Conservation (phyloP, 2,329 filamentous ascomycete genomes). For the Cordyceps militaris region DNA sequence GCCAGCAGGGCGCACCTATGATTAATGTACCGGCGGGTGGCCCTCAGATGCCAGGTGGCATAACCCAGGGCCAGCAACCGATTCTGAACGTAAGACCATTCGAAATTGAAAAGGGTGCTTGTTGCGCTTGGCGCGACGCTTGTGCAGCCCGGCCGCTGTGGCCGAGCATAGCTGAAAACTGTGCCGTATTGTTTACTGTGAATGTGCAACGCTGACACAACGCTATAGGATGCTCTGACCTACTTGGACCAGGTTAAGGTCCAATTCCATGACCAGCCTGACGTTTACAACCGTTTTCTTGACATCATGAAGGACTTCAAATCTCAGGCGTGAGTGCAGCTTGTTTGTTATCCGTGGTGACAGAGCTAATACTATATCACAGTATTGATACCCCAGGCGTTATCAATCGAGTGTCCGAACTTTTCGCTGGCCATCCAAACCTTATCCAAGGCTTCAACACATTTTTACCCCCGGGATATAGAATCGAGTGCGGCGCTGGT, state of each 20-base stretch:
- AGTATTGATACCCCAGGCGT: slow-evolving; percentile 96
- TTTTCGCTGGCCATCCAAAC: slow-evolving; percentile 92
- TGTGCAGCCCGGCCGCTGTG: background rate
- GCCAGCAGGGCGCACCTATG: slow-evolving; percentile 36
- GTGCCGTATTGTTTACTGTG: background rate
- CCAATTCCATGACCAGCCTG: slow-evolving; percentile 91
- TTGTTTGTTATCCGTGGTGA: background rate
- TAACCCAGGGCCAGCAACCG: slow-evolving; percentile 36
- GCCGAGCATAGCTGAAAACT: background rate
- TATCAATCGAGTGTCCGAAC: slow-evolving; percentile 89
- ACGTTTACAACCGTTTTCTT: slow-evolving; percentile 93
- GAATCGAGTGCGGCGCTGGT: slow-evolving; percentile 90
- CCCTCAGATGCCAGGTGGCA: slow-evolving; percentile 32
- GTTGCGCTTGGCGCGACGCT: background rate
- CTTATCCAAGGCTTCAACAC: slow-evolving; percentile 98
- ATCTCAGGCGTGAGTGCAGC: slow-evolving; percentile 70
- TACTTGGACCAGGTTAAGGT: slow-evolving; percentile 99
- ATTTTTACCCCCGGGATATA: slow-evolving; percentile 88
- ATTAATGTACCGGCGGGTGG: slow-evolving; percentile 37
- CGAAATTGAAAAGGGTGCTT: background rate
- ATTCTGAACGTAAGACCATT: slow-evolving; percentile 44
- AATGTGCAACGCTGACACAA: slow-evolving; percentile 12
- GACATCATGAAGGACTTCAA: slow-evolving; percentile 99
- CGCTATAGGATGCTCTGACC: slow-evolving; percentile 63
- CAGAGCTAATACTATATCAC: slow-evolving; percentile 22